Base-by-base conservation (phyloP, 208 protist genomes). In the Wallacemonas collosoma region DNA sequence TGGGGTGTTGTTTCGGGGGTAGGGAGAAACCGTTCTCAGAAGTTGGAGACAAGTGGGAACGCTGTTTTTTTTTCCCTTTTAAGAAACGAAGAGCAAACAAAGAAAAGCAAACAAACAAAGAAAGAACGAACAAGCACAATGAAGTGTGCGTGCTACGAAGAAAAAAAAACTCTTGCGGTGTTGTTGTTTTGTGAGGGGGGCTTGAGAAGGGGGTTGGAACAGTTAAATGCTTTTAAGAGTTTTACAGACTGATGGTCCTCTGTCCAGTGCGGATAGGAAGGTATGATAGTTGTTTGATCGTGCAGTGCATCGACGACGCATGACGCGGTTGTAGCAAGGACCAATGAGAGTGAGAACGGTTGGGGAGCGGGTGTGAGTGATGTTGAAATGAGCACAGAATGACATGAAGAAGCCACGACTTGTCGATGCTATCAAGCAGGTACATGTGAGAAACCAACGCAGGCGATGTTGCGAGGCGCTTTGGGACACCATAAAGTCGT, bases 21-120 rank as follows among this genome's bases (percentile, higher is more conserved):
- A 26, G 26, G 26, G 26, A 26, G 26, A 26, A 26, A 0, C 26
- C 26, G 26, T 26, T 26, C 26, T 26, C 26, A 26, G 26, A 26
- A 26, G 0, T 26, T 26, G 26, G 26, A 26, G 26, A 26, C 26
- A 26, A 26, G 26, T 26, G 26, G 0, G 26, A 26, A 26, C 26
- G 26, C 26, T 26, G 26, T 26, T 26, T 26, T 26, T 26, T 26
- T 26, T 26, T 26, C 0, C 26, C 26, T 26, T 26, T 26, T 0
- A 26, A 26, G 17, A 58, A 58, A 58, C n/a, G n/a, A 39, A 12
- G 48, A 7, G 43, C 47, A 5, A 35, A 56, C 26, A 56, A 48
- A 12, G 36, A 45, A 66, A 66, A 39, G 41, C 47, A 43, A 45
- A 17, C n/a, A 36, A 75, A 56, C 9, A 55, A 57, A 68, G 40